Base-by-base conservation (phyloP, 768 basidiomycete genomes). In the Kwoniella botswanensis region DNA sequence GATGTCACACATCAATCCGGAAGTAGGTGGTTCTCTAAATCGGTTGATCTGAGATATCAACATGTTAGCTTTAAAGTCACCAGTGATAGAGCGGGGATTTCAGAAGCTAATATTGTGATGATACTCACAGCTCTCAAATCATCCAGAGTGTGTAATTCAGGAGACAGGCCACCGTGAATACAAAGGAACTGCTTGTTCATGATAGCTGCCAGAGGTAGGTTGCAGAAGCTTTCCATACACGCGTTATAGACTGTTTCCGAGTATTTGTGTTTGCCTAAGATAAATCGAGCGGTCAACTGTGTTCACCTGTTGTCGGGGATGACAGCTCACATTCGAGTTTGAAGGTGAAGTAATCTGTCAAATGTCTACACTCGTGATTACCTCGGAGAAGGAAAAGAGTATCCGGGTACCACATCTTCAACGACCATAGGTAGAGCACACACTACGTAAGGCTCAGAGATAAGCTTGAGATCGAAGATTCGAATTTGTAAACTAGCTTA, bases 161-260 rank as follows among this genome's bases (percentile, higher is more conserved):
- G 97, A 0, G 93, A 95, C 15, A 99, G 87, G 18, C 97, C 97
- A 41, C 97, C 97, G 71, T 99, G 97, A 71, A 98, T 97, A 84
- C 96, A 99, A 61, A 98, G 86, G 84, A 99, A 99, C 84, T 98
- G 97, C 82, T 98, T 98, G 87, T 99, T 99, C 96, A 98, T 98
- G 80, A 99, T 84, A 42, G 97, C 97, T 0, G 96, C 96, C 10
- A 99, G 88, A 2, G 97, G 97, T 0, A 99, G 88, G 0, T 92
- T 88, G 82, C 95, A 98, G 86, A 99, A 98, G 0, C 93, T 93
- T 35, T 97, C 93, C 94, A 98, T 96, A 87, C 93, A 94, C 29
- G 93, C 94, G 71, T 99, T 94, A 83, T 99, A 99, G 71, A 99
- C 88, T 26, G 90, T 89, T 76, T 98, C 96, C 9, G 93, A 94